phyloP scores from a whole-genome alignment of 352 stramenopile species.

The Pythium biforme region DNA sequence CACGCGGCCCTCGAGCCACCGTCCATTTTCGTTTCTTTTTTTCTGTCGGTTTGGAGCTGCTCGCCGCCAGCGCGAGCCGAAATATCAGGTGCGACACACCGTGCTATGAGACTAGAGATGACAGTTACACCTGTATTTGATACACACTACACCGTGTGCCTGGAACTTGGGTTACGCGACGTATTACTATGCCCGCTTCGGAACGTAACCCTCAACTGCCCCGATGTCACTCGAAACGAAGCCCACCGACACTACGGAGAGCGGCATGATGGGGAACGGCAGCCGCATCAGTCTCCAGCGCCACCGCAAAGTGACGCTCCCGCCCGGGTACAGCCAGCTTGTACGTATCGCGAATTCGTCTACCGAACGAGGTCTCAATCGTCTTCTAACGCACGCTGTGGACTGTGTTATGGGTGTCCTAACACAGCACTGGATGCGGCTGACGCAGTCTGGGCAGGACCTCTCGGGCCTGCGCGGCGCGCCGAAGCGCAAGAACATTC shows the following conservation, averaged over 20 bases:
- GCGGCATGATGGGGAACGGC: conserved; percentile 49
- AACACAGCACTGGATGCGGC: conserved; percentile 89
- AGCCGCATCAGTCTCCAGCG: conserved; percentile 60
- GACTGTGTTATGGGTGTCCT: not conserved
- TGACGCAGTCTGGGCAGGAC: conserved; percentile 83
- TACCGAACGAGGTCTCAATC: conserved; percentile 1
- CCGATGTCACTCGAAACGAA: too few relatives aligned
- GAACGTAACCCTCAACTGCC: too few relatives aligned
- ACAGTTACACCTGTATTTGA: not conserved
- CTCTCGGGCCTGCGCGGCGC: conserved; percentile 72
- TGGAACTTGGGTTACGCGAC: too few relatives aligned
- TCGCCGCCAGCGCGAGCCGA: too few relatives aligned
- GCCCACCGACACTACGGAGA: too few relatives aligned
- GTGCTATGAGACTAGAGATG: not conserved
- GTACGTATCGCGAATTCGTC: conserved; percentile 31
- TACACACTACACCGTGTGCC: too few relatives aligned
- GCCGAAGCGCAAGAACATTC: conserved; percentile 59
- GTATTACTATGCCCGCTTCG: too few relatives aligned
- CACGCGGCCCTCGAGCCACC: not conserved
- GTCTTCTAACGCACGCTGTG: not conserved
- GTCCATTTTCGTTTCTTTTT: not conserved
- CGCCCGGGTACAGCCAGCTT: conserved; percentile 91
- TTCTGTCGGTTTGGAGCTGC: not conserved
- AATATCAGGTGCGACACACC: not conserved
- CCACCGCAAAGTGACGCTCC: conserved; percentile 77